Evolutionary conservation across 2,329 filamentous ascomycete genomes (phyloP), one percentile per base, ranked within the genome.

Genomic region (Xylaria polymorpha): DNA sequence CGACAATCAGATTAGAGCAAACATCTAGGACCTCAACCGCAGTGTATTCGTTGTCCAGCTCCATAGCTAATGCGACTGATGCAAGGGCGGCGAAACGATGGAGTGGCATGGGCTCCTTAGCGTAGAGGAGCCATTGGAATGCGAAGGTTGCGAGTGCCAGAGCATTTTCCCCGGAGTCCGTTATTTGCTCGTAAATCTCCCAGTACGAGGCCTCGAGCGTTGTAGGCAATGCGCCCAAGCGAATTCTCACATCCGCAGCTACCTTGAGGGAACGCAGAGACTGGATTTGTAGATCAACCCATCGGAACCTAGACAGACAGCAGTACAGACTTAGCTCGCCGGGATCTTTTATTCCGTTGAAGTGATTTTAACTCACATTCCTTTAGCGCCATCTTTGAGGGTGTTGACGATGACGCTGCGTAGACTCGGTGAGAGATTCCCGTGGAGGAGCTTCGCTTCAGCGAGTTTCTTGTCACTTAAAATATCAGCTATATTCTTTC

Each of bases 251-350:
- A 25, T 62, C 60, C 25, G 48, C 60, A 7, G 60, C 37, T n/a
- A 62, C 15, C 22, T 62, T 62, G 18, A 62, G 60, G 25, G 50
- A 22, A 9, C 60, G 60, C 22, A 62, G 44, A 37, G 60, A 55
- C 18, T 62, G 46, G 10, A 62, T 62, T 12, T 62, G 60, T 37
- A 62, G 25, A 55, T 55, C 60, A 35, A 55, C 60, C 60, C 60
- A 62, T 29, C 60, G 48, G 15, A 62, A 62, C 60, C 60, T 62
- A 25, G 32, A 43, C 8, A 57, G 35, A 57, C 10, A 41, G 35
- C 18, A 25, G 25, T 10, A 20, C 15, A 29, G 22, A n/a, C 10
- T 55, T 15, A 61, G 46, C 35, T 43, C 2, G 15, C 15, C 3
- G 14, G 8, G 4, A 9, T 18, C 2, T 14, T n/a, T 43, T 15